Conservation (phyloP, 352 stramenopile species). For the Phytophthora citricola region DNA sequence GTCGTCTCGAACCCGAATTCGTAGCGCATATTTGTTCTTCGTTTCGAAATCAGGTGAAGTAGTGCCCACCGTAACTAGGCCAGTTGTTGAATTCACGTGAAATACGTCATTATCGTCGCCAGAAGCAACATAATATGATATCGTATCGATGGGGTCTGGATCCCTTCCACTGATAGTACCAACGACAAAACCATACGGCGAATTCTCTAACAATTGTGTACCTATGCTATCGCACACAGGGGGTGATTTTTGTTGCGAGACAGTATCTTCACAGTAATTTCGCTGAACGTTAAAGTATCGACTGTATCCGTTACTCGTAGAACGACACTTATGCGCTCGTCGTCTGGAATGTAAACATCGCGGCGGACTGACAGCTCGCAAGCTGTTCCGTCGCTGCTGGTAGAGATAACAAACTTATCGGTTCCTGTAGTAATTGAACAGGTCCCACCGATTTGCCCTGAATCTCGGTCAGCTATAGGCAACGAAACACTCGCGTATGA, state of each 20-base stretch:
- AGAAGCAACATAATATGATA: slow-evolving; percentile 48
- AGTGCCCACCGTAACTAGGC: slow-evolving; percentile 43
- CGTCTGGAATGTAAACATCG: slow-evolving; percentile 21
- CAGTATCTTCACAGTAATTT: slow-evolving; percentile 49
- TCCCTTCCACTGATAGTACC: slow-evolving; percentile 48
- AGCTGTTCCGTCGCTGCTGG: slow-evolving; percentile 20
- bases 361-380: slow-evolving; percentile 29
- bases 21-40: slow-evolving; percentile 40
- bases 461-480: slow-evolving; percentile 51
- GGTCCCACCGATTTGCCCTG: slow-evolving; percentile 46
- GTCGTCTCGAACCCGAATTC: slow-evolving; percentile 56
- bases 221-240: slow-evolving; percentile 37
- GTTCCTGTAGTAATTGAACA: slow-evolving; percentile 48
- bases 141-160: slow-evolving; percentile 37
- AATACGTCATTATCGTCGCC: slow-evolving; percentile 53
- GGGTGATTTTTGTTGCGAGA: slow-evolving; percentile 61
- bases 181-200: slow-evolving; percentile 27
- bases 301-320: slow-evolving; percentile 47
- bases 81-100: slow-evolving; percentile 51
- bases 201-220: slow-evolving; percentile 58
- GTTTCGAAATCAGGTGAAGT: slow-evolving; percentile 59
- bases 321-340: slow-evolving; percentile 19
- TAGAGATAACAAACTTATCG: slow-evolving; percentile 39
- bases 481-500: slow-evolving; percentile 51
- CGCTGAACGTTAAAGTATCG: slow-evolving; percentile 41